Evolutionary conservation across 495 filamentous ascomycete genomes (phyloP), one percentile per base, ranked within the genome.

Genomic region (Bathelium albidoporum): DNA sequence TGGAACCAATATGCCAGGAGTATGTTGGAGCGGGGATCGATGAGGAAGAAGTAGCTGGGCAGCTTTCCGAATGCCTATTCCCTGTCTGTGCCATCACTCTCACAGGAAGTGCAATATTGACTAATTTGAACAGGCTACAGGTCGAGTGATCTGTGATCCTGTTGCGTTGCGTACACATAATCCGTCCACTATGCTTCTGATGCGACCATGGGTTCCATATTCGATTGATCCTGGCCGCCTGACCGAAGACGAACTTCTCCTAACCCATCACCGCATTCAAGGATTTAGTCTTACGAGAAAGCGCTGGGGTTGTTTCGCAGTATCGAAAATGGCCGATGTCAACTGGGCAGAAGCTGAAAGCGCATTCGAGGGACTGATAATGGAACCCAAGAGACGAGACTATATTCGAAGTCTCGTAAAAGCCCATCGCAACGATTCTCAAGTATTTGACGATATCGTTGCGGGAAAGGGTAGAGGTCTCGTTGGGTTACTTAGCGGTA

Each of bases 1-100:
- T 62, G 12, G 32, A 62, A 28, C 43, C 59, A 11, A 31, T 14
- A 18, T 67, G 59, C 49, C 60, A 64, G 44, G 65, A 62, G 1
- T 64, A 64, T 59, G 64, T 32, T 18, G 58, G 58, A 44, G 64
- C 26, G 24, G 63, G 18, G 58, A 60, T 34, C 5, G 34, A 39
- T 39, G 34, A 39, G 34, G 34, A 39, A 39, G 14, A 5, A 39
- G 34, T 39, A 39, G 34, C 5, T 5, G 5, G 34, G 34, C 5
- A 39, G 34, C 5, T 5, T 5, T 39, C 34, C 14, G 34, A 39
- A 39, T 39, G 34, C 14, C 34, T 39, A 39, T 39, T 39, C 14
- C 34, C 34, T 5, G 34, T 39, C 14, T 39, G 34, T 39, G 34
- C 5, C 34, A 39, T 39, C 34, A 5, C 34, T 39, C 14, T 39